These are phyloP conservation scores for Cardamine resedifolia DNA, from an alignment of 345 rosid genomes.

Conservation along the genomic window DNA sequence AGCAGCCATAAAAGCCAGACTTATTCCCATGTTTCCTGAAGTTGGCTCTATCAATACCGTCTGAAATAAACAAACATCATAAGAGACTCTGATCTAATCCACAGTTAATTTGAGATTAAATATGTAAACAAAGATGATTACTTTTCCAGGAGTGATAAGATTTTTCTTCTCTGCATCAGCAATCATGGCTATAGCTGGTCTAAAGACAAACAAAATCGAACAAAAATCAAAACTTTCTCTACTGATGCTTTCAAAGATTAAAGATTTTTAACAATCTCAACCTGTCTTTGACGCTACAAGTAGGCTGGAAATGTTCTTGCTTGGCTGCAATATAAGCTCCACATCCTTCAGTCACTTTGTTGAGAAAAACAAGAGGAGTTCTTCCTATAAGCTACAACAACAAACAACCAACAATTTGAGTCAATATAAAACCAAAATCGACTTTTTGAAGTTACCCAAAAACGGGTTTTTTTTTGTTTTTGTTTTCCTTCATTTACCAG, in stretches of 20 bases:
- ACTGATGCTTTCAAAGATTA: not conserved
- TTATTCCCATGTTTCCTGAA: constrained; percentile 96
- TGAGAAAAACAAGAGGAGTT: constrained; percentile 82
- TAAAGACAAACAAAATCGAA: constrained; percentile 30
- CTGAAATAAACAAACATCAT: constrained; percentile 34
- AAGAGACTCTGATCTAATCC: not conserved
- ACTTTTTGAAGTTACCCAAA: too few relatives aligned
- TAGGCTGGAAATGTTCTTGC: constrained; percentile 95
- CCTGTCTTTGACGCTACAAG: constrained; percentile 97
- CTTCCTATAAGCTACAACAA: constrained; percentile 66
- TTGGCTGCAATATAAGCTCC: constrained; percentile 86
- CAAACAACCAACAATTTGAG: not conserved
- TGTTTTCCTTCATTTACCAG: constrained; percentile 38
- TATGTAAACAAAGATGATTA: constrained; percentile 19
- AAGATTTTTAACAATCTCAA: not conserved
- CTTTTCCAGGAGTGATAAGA: constrained; percentile 81
- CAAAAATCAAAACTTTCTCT: constrained; percentile 3
- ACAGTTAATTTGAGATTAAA: not conserved
- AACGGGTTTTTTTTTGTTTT: too few relatives aligned
- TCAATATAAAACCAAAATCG: constrained; percentile 20
- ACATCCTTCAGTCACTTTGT: constrained; percentile 84
- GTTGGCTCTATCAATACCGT: constrained; percentile 94
- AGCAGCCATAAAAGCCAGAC: constrained; percentile 94
- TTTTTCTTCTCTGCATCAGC: constrained; percentile 73
- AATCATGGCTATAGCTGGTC: constrained; percentile 91